Conservation (phyloP, 305 asterid species). For the Nicotiana rustica region DNA sequence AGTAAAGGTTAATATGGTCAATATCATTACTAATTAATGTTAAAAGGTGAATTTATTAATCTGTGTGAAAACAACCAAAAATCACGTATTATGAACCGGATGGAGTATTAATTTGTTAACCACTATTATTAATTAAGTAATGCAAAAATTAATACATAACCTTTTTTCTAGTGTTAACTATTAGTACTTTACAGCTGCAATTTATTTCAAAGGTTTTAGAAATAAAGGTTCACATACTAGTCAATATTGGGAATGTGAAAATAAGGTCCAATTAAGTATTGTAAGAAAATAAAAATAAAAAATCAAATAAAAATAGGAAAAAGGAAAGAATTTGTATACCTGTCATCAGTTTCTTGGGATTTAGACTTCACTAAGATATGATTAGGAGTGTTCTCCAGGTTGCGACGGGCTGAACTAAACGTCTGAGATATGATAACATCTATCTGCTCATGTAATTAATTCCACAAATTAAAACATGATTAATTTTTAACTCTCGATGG, state of each 20-base stretch:
- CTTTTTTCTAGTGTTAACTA: too few relatives aligned
- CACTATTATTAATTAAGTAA: background rate
- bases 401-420: constrained; percentile 53
- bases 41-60: too few relatives aligned
- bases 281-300: background rate
- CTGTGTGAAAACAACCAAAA: too few relatives aligned
- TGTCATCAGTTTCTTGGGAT: background rate
- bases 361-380: constrained; percentile 29
- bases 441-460: constrained; percentile 50
- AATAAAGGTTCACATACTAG: too few relatives aligned
- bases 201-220: too few relatives aligned
- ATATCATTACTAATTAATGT: too few relatives aligned
- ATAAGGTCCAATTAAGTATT: background rate
- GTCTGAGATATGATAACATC: constrained; percentile 67
- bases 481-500: background rate
- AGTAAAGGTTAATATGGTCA: too few relatives aligned
- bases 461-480: background rate
- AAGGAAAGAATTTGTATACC: constrained; percentile 6
- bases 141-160: too few relatives aligned
- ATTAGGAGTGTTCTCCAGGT: constrained; percentile 41
- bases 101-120: background rate
- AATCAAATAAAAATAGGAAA: too few relatives aligned
- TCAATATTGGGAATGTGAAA: background rate
- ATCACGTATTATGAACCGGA: too few relatives aligned
- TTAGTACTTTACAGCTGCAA: too few relatives aligned